A percentile compares a stretch with the other conserved stretches of the same genome.
Conservation (phyloP, 2,329 filamentous ascomycete species). For the Monosporascus sp. region DNA sequence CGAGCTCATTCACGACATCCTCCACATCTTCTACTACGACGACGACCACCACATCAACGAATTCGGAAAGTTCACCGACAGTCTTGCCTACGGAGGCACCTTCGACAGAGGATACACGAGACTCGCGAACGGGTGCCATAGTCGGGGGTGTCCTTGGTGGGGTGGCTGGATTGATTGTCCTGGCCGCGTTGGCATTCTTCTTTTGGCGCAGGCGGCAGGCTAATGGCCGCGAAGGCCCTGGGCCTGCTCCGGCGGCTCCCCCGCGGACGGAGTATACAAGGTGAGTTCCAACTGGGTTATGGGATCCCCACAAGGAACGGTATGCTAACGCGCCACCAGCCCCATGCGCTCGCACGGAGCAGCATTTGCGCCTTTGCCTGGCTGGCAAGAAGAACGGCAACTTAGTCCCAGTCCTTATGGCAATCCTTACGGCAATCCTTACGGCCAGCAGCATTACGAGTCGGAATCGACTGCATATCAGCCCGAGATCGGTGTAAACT, state of each 20-base stretch:
- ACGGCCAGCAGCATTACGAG: constrained; percentile 8
- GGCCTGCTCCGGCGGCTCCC: constrained; percentile 23
- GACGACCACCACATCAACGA: constrained; percentile 8
- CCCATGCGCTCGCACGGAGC: constrained; percentile 26
- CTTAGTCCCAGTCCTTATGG: constrained; percentile 1
- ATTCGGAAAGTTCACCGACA: constrained; percentile 4
- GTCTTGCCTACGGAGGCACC: constrained; percentile 1
- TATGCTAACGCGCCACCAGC: constrained; percentile 14
- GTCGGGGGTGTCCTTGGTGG: constrained; percentile 51
- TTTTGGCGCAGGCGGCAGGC: constrained; percentile 37
- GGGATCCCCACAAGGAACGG: background rate
- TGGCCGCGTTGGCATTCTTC: constrained; percentile 38
- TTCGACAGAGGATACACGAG: constrained; percentile 11
- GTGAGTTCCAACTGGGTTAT: constrained; percentile 20
- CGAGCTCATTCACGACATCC: constrained; percentile 1
- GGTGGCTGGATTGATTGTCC: constrained; percentile 37
- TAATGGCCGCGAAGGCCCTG: constrained; percentile 38
- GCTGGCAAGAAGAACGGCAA: constrained; percentile 22
- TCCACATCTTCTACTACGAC: constrained; percentile 8
- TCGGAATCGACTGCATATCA: constrained; percentile 11
- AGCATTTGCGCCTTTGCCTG: constrained; percentile 33
- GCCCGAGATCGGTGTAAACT: constrained; percentile 1
- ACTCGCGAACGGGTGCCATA: constrained; percentile 41
- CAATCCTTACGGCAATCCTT: background rate
- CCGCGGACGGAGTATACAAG: constrained; percentile 35